Percentiles rank a stretch among this genome's conserved stretches.
phyloP scores from a whole-genome alignment of 306 rosid species.

The Delonix regia region DNA sequence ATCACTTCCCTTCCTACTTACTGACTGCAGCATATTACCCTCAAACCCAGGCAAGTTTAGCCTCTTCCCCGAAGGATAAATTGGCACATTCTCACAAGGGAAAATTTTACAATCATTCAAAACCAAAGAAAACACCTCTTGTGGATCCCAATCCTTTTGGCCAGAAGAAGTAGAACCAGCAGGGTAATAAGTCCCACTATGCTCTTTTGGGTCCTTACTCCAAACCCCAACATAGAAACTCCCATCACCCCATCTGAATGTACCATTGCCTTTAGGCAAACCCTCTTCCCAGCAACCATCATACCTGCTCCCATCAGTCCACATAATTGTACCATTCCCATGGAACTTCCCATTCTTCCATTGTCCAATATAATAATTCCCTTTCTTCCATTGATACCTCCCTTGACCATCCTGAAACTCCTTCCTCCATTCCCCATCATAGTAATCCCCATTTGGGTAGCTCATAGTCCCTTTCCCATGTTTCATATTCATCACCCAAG shows the following conservation, averaged over 20 bases:
- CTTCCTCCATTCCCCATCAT: constrained; percentile 94
- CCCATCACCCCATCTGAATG: constrained; percentile 78
- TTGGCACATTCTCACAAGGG: constrained; percentile 45
- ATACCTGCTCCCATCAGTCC: constrained; percentile 73
- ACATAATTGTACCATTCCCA: constrained; percentile 83
- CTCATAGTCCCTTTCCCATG: constrained; percentile 80
- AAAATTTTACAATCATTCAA: constrained; percentile 45
- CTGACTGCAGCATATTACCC: constrained; percentile 33
- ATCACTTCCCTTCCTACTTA: constrained; percentile 39
- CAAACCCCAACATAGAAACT: constrained; percentile 84
- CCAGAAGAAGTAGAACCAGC: constrained; percentile 34
- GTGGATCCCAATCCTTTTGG: constrained; percentile 54
- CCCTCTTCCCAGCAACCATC: constrained; percentile 95
- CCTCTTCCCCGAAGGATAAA: constrained; percentile 65
- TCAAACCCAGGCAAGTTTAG: constrained; percentile 45
- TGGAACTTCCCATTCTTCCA: constrained; percentile 69
- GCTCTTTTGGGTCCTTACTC: constrained; percentile 67
- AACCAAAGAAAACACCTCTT: constrained; percentile 37
- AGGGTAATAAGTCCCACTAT: constrained; percentile 73
- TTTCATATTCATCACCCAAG: constrained; percentile 84
- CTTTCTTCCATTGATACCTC: constrained; percentile 87
- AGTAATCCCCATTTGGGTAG: constrained; percentile 78
- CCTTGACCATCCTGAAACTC: constrained; percentile 86
- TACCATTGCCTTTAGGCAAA: constrained; percentile 84
- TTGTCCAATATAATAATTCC: constrained; percentile 76